Conservation (phyloP, 2,329 filamentous ascomycete genomes). For the Plectosphaerella plurivora region DNA sequence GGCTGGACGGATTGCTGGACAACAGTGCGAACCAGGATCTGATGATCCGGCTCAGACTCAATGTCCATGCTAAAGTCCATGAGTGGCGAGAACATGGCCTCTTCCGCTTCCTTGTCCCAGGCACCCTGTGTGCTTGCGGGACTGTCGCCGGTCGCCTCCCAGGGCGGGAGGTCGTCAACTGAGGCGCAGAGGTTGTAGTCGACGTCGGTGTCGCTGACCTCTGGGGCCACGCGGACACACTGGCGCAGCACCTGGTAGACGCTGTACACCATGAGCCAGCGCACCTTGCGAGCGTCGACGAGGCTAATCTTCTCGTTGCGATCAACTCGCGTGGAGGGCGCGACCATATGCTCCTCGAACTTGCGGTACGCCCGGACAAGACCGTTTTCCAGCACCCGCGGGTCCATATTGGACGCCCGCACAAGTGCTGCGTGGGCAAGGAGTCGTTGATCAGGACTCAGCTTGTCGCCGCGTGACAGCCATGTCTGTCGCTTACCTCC, state of each 20-base stretch:
- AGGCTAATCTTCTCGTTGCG: conserved; percentile 53
- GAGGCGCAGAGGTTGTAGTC: conserved; percentile 52
- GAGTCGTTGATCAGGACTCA: conserved; percentile 42
- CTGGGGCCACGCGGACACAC: conserved; percentile 55
- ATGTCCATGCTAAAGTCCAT: conserved; percentile 29
- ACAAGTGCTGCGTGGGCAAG: conserved; percentile 48
- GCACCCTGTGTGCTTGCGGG: background rate
- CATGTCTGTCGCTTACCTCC: conserved; percentile 28
- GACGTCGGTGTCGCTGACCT: conserved; percentile 54
- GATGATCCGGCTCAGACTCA: conserved; percentile 53
- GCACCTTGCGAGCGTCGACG: conserved; percentile 68
- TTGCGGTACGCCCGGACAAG: conserved; percentile 65
- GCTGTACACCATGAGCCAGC: conserved; percentile 74
- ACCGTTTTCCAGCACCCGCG: conserved; percentile 35
- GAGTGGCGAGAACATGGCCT: background rate
- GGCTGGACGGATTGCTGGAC: background rate
- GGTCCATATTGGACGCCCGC: conserved; percentile 41
- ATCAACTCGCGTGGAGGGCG: conserved; percentile 46
- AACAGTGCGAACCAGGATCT: conserved; percentile 34
- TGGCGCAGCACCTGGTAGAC: conserved; percentile 67
- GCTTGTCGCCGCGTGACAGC: conserved; percentile 33
- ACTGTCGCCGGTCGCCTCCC: conserved; percentile 19
- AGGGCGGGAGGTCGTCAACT: conserved; percentile 38
- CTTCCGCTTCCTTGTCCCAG: background rate
- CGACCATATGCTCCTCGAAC: conserved; percentile 61